These are phyloP conservation scores for Dictyostelium purpureum DNA, from an alignment of 78 protist species.

Conservation along the genomic window DNA sequence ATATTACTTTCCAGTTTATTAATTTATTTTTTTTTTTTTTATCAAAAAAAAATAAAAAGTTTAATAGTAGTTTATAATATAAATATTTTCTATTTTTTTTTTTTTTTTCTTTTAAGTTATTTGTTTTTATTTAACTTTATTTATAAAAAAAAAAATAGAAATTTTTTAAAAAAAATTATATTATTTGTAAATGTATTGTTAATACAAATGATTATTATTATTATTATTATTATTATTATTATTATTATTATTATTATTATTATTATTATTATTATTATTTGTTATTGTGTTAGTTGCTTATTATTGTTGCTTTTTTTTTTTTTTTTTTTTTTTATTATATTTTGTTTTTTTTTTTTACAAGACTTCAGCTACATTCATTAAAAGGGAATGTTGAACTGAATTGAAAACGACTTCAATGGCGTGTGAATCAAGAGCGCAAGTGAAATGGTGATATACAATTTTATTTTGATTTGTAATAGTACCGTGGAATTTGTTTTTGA, in stretches of 20 bases:
- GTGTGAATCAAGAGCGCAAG: slow-evolving; percentile 87
- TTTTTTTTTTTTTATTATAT: neutral
- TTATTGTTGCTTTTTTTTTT: neutral
- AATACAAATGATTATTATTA: neutral
- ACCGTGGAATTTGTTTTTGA: slow-evolving; percentile 12
- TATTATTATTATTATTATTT: neutral
- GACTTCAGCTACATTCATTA: neutral
- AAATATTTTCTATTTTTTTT: neutral
- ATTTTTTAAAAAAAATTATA: neutral
- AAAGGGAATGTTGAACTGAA: slow-evolving; percentile 49
- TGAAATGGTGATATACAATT: slow-evolving; percentile 66
- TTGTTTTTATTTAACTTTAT: neutral
- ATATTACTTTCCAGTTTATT: too few relatives aligned
- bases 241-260: neutral
- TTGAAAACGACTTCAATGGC: slow-evolving; percentile 77
- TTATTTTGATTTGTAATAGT: slow-evolving; percentile 8
- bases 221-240: neutral
- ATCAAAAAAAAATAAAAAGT: too few relatives aligned
- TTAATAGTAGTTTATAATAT: neutral
- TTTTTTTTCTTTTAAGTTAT: neutral
- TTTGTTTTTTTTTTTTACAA: slow-evolving; percentile 1
- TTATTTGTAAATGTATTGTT: neutral
- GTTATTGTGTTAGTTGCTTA: neutral
- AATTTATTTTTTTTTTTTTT: too few relatives aligned
- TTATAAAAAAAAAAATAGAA: too few relatives aligned